Percentiles rank a stretch among this genome's conserved stretches.
phyloP scores from a whole-genome alignment of 352 stramenopile genomes.

The Pythium sp. region DNA sequence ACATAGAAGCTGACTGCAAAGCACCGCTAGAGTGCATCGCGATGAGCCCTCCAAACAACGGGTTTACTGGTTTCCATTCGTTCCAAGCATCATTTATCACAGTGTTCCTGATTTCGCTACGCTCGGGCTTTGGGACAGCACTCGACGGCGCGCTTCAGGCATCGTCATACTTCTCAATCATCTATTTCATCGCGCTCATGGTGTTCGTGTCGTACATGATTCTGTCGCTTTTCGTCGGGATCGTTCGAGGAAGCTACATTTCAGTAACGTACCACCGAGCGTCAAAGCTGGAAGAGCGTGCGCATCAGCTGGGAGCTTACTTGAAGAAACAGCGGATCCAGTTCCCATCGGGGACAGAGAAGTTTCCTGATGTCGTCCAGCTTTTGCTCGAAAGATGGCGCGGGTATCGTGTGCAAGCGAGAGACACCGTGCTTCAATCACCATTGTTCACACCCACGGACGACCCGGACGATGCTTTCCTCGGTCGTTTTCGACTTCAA shows the following conservation, averaged over 20 bases:
- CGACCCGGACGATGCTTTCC: slow-evolving; percentile 54
- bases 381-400: slow-evolving; percentile 39
- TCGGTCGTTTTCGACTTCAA: slow-evolving; percentile 51
- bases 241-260: slow-evolving; percentile 81
- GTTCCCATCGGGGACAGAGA: slow-evolving; percentile 56
- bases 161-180: slow-evolving; percentile 68
- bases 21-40: slow-evolving; percentile 50
- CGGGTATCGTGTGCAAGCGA: slow-evolving; percentile 24
- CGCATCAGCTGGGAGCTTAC: slow-evolving; percentile 35
- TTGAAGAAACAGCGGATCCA: slow-evolving; percentile 43
- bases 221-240: slow-evolving; percentile 74
- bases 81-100: slow-evolving; percentile 83
- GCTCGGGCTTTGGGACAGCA: slow-evolving; percentile 71
- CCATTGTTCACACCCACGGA: slow-evolving; percentile 40
- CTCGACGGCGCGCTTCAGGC: slow-evolving; percentile 72
- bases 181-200: slow-evolving; percentile 80
- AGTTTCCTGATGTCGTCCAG: slow-evolving; percentile 59
- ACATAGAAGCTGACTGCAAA: slow-evolving; percentile 22
- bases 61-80: slow-evolving; percentile 80
- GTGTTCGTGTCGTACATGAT: slow-evolving; percentile 88
- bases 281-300: slow-evolving; percentile 26
- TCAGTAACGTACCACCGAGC: slow-evolving; percentile 51
- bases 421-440: slow-evolving; percentile 42
- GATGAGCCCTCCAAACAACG: slow-evolving; percentile 62
- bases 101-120: slow-evolving; percentile 74